Base-by-base conservation (phyloP, 2,329 filamentous ascomycete species). In the Penicillium sp. region DNA sequence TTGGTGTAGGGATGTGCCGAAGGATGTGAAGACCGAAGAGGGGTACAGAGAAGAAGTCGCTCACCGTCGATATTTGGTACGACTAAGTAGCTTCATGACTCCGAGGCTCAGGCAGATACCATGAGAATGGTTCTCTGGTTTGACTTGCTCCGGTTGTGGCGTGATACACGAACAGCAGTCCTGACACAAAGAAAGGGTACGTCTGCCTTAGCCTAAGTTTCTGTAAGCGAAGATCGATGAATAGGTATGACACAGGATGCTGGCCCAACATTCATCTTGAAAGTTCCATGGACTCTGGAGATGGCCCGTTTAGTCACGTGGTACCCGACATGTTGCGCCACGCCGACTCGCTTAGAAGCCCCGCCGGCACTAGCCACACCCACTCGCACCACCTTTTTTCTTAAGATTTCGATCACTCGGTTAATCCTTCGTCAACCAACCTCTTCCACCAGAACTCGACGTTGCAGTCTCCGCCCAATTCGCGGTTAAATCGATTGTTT, bases 401-500 rank as follows among this genome's bases (percentile, higher is more conserved):
- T 60, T 51, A 46, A 58, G 56, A 64, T 61, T 67, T 67, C 61
- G 49, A 42, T 34, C 52, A 41, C 46, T 57, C 50, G 49, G 53
- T 59, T 55, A 58, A 53, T 43, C 55, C 57, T 64, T 68, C 61
- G 58, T 66, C 61, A 61, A 63, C 59, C 66, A 68, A 60, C 52
- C 52, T 55, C 61, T 47, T 48, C 52, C 55, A 61, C 58, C 57
- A 82, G 88, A 86, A 95, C 89, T 89, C 82, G 89, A 93, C 89
- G 90, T 86, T 82, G 95, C 92, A 96, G 92, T 97, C 92, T 95
- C 92, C 92, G 91, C 87, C 82, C 85, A 88, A 85, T 75, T 68
- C 76, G 88, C 90, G 92, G 92, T 96, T 95, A 95, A 97, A 95
- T 87, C 84, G 92, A 97, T 97, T 97, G 92, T 90, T 73, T 77